These are phyloP conservation scores for Irpex rosettiformis DNA, from an alignment of 1,284 basidiomycete species.

Conservation along the genomic window DNA sequence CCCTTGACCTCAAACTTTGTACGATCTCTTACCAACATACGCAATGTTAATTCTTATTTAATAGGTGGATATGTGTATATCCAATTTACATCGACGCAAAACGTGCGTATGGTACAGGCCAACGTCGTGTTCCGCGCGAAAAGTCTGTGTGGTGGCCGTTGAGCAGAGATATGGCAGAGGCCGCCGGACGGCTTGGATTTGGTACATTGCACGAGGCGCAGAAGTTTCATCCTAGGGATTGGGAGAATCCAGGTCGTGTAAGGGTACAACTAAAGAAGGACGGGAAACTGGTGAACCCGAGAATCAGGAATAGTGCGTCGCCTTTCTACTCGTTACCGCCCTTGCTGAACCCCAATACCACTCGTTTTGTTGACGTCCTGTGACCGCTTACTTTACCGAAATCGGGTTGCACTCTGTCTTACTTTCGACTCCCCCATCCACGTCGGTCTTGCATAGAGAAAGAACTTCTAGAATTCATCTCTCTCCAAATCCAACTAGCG, in stretches of 20 bases:
- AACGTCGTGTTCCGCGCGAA: conserved; percentile 76
- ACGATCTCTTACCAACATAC: background rate
- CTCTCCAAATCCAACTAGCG: conserved; percentile 67
- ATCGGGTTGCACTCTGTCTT: background rate
- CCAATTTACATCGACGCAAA: conserved; percentile 98
- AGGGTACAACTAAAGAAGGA: conserved; percentile 90
- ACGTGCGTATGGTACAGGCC: conserved; percentile 77
- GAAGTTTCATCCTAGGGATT: conserved; percentile 91
- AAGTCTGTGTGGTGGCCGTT: conserved; percentile 93
- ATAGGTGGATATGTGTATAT: conserved; percentile 92
- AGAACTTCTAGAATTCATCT: conserved; percentile 75
- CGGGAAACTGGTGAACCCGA: conserved; percentile 64
- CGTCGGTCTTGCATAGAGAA: conserved; percentile 54
- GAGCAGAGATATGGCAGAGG: conserved; percentile 88
- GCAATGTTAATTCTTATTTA: conserved; percentile 5
- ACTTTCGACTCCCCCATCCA: conserved; percentile 1
- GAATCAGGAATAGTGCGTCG: conserved; percentile 77
- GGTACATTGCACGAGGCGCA: conserved; percentile 83
- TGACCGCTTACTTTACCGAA: too few relatives aligned
- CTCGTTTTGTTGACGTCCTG: too few relatives aligned
- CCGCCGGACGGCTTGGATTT: conserved; percentile 73
- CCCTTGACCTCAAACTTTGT: conserved; percentile 1
- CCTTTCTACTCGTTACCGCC: background rate
- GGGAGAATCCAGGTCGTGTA: conserved; percentile 94
- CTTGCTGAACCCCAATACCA: too few relatives aligned